Evolutionary conservation across 345 rosid genomes (phyloP).

Genomic region (Bretschneidera sinensis): DNA sequence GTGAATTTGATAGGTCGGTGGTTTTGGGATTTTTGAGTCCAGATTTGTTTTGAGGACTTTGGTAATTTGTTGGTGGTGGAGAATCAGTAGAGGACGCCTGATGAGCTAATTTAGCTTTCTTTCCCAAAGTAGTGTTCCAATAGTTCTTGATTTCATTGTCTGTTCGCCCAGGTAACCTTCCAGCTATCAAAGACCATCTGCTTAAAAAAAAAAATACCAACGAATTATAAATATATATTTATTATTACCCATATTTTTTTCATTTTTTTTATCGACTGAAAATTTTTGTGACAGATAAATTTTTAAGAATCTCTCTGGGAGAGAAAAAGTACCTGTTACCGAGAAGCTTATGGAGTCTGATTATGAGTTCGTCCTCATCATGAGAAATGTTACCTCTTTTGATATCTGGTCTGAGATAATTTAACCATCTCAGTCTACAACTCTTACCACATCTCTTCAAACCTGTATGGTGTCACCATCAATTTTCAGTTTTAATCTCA

Average conservation of each 20-base stretch:
- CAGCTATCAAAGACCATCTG: constrained; percentile 67
- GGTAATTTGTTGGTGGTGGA: too few relatives aligned
- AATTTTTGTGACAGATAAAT: too few relatives aligned
- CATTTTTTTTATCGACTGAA: too few relatives aligned
- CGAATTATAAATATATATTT: too few relatives aligned
- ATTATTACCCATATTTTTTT: too few relatives aligned
- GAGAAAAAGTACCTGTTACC: constrained; percentile 44
- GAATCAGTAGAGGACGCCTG: constrained; percentile 4
- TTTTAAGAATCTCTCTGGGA: too few relatives aligned
- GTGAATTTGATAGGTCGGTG: constrained; percentile 3
- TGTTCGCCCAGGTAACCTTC: constrained; percentile 66
- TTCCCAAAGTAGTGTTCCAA: constrained; percentile 53
- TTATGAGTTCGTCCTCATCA: constrained; percentile 42
- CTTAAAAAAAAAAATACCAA: neutral
- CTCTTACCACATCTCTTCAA: constrained; percentile 50
- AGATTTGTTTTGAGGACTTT: neutral
- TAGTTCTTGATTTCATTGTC: too few relatives aligned
- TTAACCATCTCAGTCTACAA: constrained; percentile 40
- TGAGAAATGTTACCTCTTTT: constrained; percentile 38
- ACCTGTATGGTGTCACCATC: constrained; percentile 18
- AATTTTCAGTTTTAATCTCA: neutral
- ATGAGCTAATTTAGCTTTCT: constrained; percentile 22
- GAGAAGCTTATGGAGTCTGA: constrained; percentile 54
- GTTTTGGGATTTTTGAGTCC: neutral
- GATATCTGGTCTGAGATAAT: constrained; percentile 39